Conservation (phyloP, 768 basidiomycete species). For the Tylopilus rubrobrunneus region DNA sequence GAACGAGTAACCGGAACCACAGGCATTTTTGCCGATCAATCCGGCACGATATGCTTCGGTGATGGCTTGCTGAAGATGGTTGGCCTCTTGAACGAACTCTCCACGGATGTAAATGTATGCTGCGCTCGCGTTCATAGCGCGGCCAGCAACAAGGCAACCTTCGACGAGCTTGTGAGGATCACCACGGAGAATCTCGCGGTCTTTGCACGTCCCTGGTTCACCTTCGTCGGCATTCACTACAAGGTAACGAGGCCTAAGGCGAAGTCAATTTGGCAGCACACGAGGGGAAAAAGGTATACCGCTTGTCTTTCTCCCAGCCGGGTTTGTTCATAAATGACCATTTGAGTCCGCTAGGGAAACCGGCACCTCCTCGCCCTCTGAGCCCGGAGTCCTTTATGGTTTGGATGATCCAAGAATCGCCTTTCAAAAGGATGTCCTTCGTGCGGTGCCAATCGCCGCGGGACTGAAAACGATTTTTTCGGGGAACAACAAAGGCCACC, state of each 20-base stretch:
- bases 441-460: conserved; percentile 99
- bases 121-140: conserved; percentile 94
- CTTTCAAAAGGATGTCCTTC: conserved; percentile 93
- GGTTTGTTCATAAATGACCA: conserved; percentile 99
- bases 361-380: conserved; percentile 93
- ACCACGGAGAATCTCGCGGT: conserved; percentile 95
- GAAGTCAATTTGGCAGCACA: not conserved
- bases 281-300: conserved; percentile 40
- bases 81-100: conserved; percentile 95
- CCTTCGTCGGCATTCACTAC: conserved; percentile 99
- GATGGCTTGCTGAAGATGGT: conserved; percentile 93
- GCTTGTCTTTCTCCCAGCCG: conserved; percentile 92
- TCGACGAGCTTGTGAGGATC: conserved; percentile 99
- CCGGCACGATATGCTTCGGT: conserved; percentile 90
- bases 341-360: conserved; percentile 94
- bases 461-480: conserved; percentile 41
- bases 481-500: too few species aligned
- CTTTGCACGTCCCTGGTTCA: conserved; percentile 98
- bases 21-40: conserved; percentile 85
- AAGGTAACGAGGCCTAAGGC: conserved; percentile 82
- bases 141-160: conserved; percentile 95
- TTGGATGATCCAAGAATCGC: conserved; percentile 96
- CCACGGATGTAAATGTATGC: conserved; percentile 99
- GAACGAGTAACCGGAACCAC: conserved; percentile 90
- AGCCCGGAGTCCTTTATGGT: conserved; percentile 95